Evolutionary conservation across 495 filamentous ascomycete species (phyloP), one percentile per base, ranked within the genome.

Genomic region (Tuber indicum): DNA sequence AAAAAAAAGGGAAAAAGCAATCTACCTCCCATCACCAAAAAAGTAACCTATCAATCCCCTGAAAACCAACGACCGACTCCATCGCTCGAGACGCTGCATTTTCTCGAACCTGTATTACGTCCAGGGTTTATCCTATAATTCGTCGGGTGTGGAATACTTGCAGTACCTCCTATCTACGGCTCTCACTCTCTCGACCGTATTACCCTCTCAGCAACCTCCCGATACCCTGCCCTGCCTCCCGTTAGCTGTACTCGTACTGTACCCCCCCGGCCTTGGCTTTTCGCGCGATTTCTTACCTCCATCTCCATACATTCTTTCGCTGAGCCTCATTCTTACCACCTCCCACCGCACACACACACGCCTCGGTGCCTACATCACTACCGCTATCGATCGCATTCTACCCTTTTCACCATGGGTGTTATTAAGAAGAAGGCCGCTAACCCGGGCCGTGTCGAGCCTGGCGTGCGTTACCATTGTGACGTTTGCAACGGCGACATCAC

Each of bases 401-500:
- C 62, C 71, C 23, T 21, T 66, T 44, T 46, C 45, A 76, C 47
- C 41, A 98, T 98, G 95, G 95, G 94, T 83, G 92, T 97, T 84
- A 97, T 98, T 86, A 91, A 94, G 84, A 97, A 97, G 88, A 98
- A 97, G 86, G 94, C 93, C 75, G 92, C 93, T 78, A 89, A 91
- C 76, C 89, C 93, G 82, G 93, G 82, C 72, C 75, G 93, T 70
- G 94, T 92, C 17, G 95, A 97, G 82, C 94, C 94, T 36, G 95
- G 95, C 76, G 91, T 95, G 70, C 96, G 97, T 83, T 97, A 94
- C 81, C 92, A 97, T 74, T 98, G 95, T 87, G 95, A 99, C 85
- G 90, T 97, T 80, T 99, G 96, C 84, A 96, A 92, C 62, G 91
- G 91, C 76, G 96, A 99, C 84, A 97, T 98, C 78, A 97, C 94